phyloP scores from a whole-genome alignment of 1,139 yeast species.

The Citeromyces siamensis region DNA sequence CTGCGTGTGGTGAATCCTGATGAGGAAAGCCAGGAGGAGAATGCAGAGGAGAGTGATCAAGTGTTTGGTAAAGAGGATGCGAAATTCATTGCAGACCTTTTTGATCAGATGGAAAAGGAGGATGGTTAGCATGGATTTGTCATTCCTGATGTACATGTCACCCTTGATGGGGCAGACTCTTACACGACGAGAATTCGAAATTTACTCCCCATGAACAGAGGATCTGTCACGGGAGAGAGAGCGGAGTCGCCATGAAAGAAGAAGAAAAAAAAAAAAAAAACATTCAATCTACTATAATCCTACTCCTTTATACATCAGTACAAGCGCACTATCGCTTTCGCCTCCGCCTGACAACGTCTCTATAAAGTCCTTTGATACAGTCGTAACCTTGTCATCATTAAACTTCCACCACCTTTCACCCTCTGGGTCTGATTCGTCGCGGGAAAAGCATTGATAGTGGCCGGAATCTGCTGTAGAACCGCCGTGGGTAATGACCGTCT shows the following conservation, averaged over 20 bases:
- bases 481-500: conserved; percentile 80
- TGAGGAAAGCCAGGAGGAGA: conserved; percentile 6
- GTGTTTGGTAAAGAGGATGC: conserved; percentile 1
- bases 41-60: conserved; percentile 4
- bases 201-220: too few relatives aligned
- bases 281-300: conserved; percentile 22
- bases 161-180: too few relatives aligned
- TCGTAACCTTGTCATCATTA: conserved; percentile 84
- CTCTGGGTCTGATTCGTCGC: conserved; percentile 48
- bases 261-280: conserved; percentile 1
- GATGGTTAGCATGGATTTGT: conserved; percentile 1
- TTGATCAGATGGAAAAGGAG: conserved; percentile 5
- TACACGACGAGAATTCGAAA: too few relatives aligned
- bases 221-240: too few relatives aligned
- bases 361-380: conserved; percentile 65
- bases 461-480: conserved; percentile 98
- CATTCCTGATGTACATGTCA: too few relatives aligned
- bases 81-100: neutral
- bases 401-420: conserved; percentile 88
- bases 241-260: too few relatives aligned
- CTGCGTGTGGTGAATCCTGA: conserved; percentile 60
- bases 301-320: conserved; percentile 72
- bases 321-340: conserved; percentile 90
- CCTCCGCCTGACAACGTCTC: conserved; percentile 94
- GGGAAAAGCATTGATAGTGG: conserved; percentile 85